Evolutionary conservation across 805 yeast species (phyloP).

Genomic region (Lachancea dasiensis): DNA sequence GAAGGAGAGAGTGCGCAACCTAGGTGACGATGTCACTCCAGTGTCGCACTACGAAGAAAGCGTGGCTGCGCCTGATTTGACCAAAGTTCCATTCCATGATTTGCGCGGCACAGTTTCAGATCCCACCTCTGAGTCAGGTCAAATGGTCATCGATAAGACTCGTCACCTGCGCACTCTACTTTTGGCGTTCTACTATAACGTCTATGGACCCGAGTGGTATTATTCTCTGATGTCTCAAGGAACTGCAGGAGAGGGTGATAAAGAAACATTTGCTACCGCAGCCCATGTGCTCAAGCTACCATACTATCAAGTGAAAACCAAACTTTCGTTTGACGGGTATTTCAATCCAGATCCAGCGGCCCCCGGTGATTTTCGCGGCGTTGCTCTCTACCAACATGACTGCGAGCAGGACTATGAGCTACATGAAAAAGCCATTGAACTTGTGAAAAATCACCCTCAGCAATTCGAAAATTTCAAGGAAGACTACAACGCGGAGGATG

Average conservation of each 20-base stretch:
- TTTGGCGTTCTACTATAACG: slow-evolving; percentile 57
- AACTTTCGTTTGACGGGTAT: slow-evolving; percentile 35
- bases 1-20: slow-evolving; percentile 31
- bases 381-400: slow-evolving; percentile 44
- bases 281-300: slow-evolving; percentile 46
- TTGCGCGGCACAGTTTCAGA: slow-evolving; percentile 60
- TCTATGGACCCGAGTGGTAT: slow-evolving; percentile 59
- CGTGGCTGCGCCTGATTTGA: slow-evolving; percentile 2
- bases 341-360: slow-evolving; percentile 7
- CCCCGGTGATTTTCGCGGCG: slow-evolving; percentile 27
- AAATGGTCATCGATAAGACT: slow-evolving; percentile 54
- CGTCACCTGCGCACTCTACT: slow-evolving; percentile 53
- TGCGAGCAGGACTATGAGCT: slow-evolving; percentile 41
- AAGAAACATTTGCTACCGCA: slow-evolving; percentile 69
- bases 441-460: slow-evolving; percentile 5
- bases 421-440: slow-evolving; percentile 2
- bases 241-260: slow-evolving; percentile 74
- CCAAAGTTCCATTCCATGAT: slow-evolving; percentile 47
- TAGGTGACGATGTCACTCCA: slow-evolving; percentile 22
- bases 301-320: slow-evolving; percentile 46
- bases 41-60: slow-evolving; percentile 5
- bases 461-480: slow-evolving; percentile 13
- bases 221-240: slow-evolving; percentile 68
- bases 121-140: slow-evolving; percentile 66
- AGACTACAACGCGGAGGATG: slow-evolving; percentile 13